phyloP scores from a whole-genome alignment of 106 monocot species.

The Alisma plantagoaquatica region DNA sequence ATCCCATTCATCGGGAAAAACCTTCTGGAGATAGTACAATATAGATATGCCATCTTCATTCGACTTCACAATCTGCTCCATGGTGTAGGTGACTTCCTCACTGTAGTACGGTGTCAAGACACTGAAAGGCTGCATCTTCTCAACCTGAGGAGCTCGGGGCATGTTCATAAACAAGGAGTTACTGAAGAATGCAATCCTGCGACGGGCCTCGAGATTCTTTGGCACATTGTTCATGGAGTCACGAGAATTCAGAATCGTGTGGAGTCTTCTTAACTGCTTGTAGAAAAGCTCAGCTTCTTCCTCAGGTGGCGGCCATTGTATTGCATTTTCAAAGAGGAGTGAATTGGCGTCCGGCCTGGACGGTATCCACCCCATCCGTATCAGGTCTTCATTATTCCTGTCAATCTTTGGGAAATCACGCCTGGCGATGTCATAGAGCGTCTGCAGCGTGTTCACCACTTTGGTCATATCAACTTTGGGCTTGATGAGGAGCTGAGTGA shows the following conservation, averaged over 20 bases:
- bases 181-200: conserved; percentile 78
- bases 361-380: conserved; percentile 36
- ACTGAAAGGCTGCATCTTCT: conserved; percentile 82
- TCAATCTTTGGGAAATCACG: conserved; percentile 62
- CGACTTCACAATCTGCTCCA: conserved; percentile 58
- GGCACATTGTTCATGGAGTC: conserved; percentile 82
- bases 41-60: conserved; percentile 92
- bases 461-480: conserved; percentile 48
- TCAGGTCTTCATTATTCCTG: conserved; percentile 51
- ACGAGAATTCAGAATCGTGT: conserved; percentile 61
- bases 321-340: conserved; percentile 67
- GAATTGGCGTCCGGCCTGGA: conserved; percentile 24
- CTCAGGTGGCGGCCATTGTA: conserved; percentile 41
- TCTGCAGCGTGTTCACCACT: conserved; percentile 64
- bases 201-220: conserved; percentile 74
- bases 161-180: conserved; percentile 98
- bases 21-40: conserved; percentile 79
- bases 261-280: conserved; percentile 45
- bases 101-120: conserved; percentile 83
- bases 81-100: conserved; percentile 75
- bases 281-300: conserved; percentile 44
- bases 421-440: conserved; percentile 56
- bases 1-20: conserved; percentile 79
- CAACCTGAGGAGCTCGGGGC: conserved; percentile 78
- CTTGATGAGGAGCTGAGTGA: conserved; percentile 31